Base-by-base conservation (phyloP, 225 moss, liverwort and hornwort genomes). In the Thuidium tamariscinum region DNA sequence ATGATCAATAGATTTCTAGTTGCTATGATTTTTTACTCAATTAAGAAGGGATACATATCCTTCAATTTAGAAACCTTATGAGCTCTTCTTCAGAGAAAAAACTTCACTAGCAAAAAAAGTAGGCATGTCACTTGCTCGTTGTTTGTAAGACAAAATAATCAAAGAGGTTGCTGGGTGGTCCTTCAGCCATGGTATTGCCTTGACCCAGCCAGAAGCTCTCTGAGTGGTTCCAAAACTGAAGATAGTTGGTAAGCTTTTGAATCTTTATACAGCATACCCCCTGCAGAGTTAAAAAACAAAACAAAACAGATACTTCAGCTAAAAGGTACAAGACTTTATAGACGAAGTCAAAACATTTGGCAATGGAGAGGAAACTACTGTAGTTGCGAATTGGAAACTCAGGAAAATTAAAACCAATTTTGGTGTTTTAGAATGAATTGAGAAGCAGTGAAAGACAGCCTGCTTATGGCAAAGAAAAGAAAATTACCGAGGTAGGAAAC, bases 151-250 rank as follows among this genome's bases (percentile, higher is more conserved):
- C 37, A 42, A 41, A 77, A 37, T 49, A 29, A 20, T 55, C 48
- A 80, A 41, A 48, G 23, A 15, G 13, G 30, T 41, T 80, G 29
- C 26, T 61, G 16, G 29, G 5, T 59, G n/a, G 5, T 59, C 44
- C 15, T 80, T 87, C 64, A 92, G 44, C 70, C 85, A 13, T 76
- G 56, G 71, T 80, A 92, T 66, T 84, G 88, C 85, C 90, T 89
- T 75, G 90, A 91, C 16, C 96, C 95, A 51, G 87, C 83, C 13
- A 96, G 46, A 41, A 97, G 95, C 81, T 97, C 94, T 41, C 67
- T 36, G 34, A 97, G 76, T 5, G 96, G 93, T 6, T 36, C 85
- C 44, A 92, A 83, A 26, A 93, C 89, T 25, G 93, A 91, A 51
- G 74, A 25, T 14, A 96, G 83, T 16, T 88, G 57, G 81, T 92